Evolutionary conservation across 768 basidiomycete species (phyloP).

Genomic region (Suillus sp.): DNA sequence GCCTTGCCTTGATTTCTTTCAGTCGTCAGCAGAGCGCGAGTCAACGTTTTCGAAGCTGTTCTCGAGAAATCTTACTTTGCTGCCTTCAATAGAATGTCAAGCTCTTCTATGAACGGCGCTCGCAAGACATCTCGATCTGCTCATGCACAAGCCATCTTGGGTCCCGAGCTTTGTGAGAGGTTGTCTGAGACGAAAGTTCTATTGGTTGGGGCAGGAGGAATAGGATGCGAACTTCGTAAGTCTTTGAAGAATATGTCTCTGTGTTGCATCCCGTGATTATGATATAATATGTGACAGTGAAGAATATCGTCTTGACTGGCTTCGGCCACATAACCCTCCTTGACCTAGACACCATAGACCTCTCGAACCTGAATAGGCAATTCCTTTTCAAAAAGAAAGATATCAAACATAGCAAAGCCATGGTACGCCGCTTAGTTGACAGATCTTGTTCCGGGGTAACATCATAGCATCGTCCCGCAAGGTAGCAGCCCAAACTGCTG

Average conservation of each 20-base stretch:
- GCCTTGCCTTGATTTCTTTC: constrained; percentile 7
- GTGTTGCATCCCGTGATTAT: constrained; percentile 5
- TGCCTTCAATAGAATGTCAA: constrained; percentile 5
- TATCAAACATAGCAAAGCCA: constrained; percentile 93
- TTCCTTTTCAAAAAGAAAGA: constrained; percentile 97
- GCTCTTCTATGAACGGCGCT: constrained; percentile 15
- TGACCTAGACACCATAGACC: constrained; percentile 97
- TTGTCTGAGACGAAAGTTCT: constrained; percentile 71
- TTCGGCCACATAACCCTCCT: constrained; percentile 92
- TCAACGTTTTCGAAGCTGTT: neutral
- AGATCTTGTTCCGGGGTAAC: neutral
- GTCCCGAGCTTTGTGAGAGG: constrained; percentile 63
- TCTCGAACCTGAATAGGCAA: constrained; percentile 96
- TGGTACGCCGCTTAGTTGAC: constrained; percentile 49
- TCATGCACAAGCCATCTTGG: constrained; percentile 80
- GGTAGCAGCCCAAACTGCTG: constrained; percentile 84
- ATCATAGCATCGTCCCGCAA: constrained; percentile 27
- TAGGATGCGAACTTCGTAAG: constrained; percentile 93
- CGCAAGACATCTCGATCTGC: constrained; percentile 41
- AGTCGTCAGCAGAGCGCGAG: neutral
- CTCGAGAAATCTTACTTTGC: neutral
- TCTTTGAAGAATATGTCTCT: constrained; percentile 17
- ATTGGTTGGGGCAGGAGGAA: constrained; percentile 94
- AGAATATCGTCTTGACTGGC: constrained; percentile 91
- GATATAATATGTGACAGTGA: constrained; percentile 55